Percentiles rank a stretch among this genome's conserved stretches.
Evolutionary conservation across 2,329 filamentous ascomycete species (phyloP).

Genomic region (Septoria petroselini): DNA sequence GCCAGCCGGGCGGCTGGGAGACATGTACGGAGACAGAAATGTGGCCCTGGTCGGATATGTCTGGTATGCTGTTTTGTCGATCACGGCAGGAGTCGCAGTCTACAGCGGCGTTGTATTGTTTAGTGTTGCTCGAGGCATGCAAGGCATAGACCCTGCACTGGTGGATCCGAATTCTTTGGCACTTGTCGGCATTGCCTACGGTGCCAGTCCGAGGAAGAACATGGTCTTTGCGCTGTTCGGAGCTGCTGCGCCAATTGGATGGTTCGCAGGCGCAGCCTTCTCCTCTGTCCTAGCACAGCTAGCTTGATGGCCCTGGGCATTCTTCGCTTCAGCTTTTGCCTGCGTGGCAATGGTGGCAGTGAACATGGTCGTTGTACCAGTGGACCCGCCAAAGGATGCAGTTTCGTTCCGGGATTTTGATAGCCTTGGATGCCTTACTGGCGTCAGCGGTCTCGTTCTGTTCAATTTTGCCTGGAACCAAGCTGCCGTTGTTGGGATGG

Average conservation of each 20-base stretch:
- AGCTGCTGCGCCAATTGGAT: conserved; percentile 36
- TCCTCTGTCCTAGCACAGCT: conserved; percentile 35
- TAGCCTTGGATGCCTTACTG: conserved; percentile 27
- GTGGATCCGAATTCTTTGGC: conserved; percentile 40
- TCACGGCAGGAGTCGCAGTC: conserved; percentile 39
- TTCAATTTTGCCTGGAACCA: conserved; percentile 36
- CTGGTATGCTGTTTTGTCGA: conserved; percentile 41
- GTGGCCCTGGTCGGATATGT: conserved; percentile 41
- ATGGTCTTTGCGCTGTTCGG: conserved; percentile 40
- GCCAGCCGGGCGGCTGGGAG: conserved; percentile 43
- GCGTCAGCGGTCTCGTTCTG: conserved; percentile 33
- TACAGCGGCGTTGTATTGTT: conserved; percentile 38
- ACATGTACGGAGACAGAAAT: conserved; percentile 43
- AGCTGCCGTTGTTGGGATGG: conserved; percentile 33
- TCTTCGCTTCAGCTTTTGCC: conserved; percentile 30
- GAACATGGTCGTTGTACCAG: conserved; percentile 28
- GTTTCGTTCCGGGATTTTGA: conserved; percentile 26
- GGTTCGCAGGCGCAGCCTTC: conserved; percentile 35
- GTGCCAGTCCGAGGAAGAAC: conserved; percentile 37
- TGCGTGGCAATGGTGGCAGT: conserved; percentile 22
- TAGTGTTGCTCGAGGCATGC: conserved; percentile 38
- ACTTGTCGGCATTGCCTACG: conserved; percentile 37
- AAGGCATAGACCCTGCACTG: conserved; percentile 41
- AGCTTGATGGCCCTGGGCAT: conserved; percentile 35
- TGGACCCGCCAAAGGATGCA: conserved; percentile 11